A percentile compares a stretch with the other conserved stretches of the same genome.
phyloP scores from a whole-genome alignment of 2,329 filamentous ascomycete species.

The Neopestalotiopsis sp. region DNA sequence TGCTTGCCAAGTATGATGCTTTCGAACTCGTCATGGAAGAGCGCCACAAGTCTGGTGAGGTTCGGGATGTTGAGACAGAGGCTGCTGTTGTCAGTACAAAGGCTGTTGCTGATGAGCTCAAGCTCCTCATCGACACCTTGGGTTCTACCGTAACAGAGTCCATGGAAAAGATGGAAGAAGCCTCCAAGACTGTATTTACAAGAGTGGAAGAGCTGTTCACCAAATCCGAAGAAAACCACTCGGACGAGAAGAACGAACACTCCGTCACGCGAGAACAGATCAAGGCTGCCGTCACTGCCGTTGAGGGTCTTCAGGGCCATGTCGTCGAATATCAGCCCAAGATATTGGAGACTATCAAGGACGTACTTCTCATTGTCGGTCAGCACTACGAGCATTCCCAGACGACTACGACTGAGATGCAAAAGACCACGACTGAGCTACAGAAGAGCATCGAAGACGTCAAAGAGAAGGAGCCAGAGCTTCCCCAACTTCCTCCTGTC shows the following conservation, averaged over 20 bases:
- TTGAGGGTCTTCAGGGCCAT: slow-evolving; percentile 79
- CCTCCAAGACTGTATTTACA: slow-evolving; percentile 84
- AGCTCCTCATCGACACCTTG: slow-evolving; percentile 83
- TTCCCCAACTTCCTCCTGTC: slow-evolving; percentile 58
- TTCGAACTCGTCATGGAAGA: slow-evolving; percentile 77
- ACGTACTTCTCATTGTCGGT: slow-evolving; percentile 81
- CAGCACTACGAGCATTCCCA: slow-evolving; percentile 91
- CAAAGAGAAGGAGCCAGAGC: slow-evolving; percentile 48
- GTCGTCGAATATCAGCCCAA: slow-evolving; percentile 86
- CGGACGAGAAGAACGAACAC: slow-evolving; percentile 78
- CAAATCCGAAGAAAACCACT: slow-evolving; percentile 77
- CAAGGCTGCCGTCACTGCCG: slow-evolving; percentile 72
- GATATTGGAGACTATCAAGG: slow-evolving; percentile 83
- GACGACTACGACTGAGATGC: slow-evolving; percentile 59
- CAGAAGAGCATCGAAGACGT: slow-evolving; percentile 65
- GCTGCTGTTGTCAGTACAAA: slow-evolving; percentile 78
- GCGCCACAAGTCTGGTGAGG: slow-evolving; percentile 74
- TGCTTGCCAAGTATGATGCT: slow-evolving; percentile 88
- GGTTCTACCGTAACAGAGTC: slow-evolving; percentile 81
- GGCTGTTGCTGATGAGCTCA: slow-evolving; percentile 83
- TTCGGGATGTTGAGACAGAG: slow-evolving; percentile 74
- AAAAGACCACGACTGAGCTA: slow-evolving; percentile 59
- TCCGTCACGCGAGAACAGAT: slow-evolving; percentile 82
- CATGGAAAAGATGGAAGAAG: slow-evolving; percentile 84
- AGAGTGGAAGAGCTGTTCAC: slow-evolving; percentile 79